These are phyloP conservation scores for Wickerhamiella shivajii DNA, from an alignment of 805 yeast genomes.

Conservation along the genomic window DNA sequence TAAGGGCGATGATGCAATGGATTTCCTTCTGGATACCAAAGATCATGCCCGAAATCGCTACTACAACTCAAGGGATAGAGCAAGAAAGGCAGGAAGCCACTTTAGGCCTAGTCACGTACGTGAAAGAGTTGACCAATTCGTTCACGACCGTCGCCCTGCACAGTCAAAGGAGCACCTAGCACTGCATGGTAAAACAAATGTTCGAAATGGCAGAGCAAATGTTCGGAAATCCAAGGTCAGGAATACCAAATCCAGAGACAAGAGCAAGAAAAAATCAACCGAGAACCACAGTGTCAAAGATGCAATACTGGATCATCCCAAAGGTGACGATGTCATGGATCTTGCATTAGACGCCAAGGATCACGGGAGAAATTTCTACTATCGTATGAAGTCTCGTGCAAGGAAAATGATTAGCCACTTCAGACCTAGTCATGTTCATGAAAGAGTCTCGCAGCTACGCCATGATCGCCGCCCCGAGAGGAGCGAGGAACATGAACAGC, in stretches of 20 bases:
- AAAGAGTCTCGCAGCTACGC: conserved; percentile 3
- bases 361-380: conserved; percentile 1
- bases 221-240: not conserved
- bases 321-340: conserved; percentile 7
- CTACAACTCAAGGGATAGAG: conserved; percentile 2
- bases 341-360: conserved; percentile 6
- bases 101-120: conserved; percentile 4
- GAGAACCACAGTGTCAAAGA: not conserved
- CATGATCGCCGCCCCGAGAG: conserved; percentile 7
- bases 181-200: too few species aligned
- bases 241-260: not conserved
- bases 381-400: conserved; percentile 2
- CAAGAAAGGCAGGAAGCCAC: conserved; percentile 4
- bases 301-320: conserved; percentile 1
- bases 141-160: conserved; percentile 7
- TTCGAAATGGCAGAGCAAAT: not conserved
- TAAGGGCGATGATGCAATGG: conserved; percentile 6
- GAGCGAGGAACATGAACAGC: conserved; percentile 4
- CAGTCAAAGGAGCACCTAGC: too few species aligned
- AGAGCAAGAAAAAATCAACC: not conserved
- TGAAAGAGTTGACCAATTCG: conserved; percentile 3
- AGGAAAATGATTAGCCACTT: conserved; percentile 4
- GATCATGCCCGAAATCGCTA: conserved; percentile 5
- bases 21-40: conserved; percentile 7
- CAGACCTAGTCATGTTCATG: conserved; percentile 4